phyloP scores from a whole-genome alignment of 2,329 filamentous ascomycete genomes.

The Shiraia bambusicola region DNA sequence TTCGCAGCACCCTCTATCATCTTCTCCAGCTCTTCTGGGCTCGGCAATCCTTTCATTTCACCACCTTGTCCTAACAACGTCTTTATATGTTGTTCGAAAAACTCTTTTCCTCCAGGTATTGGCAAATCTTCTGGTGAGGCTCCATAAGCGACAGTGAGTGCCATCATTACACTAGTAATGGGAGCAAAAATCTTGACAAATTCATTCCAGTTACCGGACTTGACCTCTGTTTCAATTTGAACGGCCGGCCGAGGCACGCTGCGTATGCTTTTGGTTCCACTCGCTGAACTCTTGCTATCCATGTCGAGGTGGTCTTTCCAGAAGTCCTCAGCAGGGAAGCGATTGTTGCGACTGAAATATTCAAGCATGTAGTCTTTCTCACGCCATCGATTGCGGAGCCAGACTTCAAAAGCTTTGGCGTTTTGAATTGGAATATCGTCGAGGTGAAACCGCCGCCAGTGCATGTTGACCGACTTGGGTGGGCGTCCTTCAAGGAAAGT shows the following conservation, averaged over 20 bases:
- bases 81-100: conserved; percentile 41
- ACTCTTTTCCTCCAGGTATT: conserved; percentile 39
- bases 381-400: conserved; percentile 84
- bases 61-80: conserved; percentile 31
- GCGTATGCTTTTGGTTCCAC: conserved; percentile 37
- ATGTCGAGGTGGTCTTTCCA: conserved; percentile 46
- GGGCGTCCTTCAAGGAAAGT: conserved; percentile 87
- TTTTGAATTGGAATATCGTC: conserved; percentile 78
- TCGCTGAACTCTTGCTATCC: conserved; percentile 34
- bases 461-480: conserved; percentile 94
- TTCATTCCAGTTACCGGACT: conserved; percentile 53
- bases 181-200: conserved; percentile 56
- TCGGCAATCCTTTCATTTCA: conserved; percentile 37
- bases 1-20: conserved; percentile 40
- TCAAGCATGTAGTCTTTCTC: conserved; percentile 92
- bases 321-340: conserved; percentile 71
- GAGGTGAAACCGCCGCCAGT: conserved; percentile 85
- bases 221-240: conserved; percentile 52
- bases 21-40: conserved; percentile 40
- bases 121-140: conserved; percentile 38
- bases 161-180: conserved; percentile 53
- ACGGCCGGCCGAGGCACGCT: conserved; percentile 42
- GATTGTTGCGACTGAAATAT: conserved; percentile 70
- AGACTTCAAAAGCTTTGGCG: conserved; percentile 73
- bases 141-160: conserved; percentile 49